Evolutionary conservation across 1,284 basidiomycete species (phyloP).

Genomic region (Rhodotorula sp.): DNA sequence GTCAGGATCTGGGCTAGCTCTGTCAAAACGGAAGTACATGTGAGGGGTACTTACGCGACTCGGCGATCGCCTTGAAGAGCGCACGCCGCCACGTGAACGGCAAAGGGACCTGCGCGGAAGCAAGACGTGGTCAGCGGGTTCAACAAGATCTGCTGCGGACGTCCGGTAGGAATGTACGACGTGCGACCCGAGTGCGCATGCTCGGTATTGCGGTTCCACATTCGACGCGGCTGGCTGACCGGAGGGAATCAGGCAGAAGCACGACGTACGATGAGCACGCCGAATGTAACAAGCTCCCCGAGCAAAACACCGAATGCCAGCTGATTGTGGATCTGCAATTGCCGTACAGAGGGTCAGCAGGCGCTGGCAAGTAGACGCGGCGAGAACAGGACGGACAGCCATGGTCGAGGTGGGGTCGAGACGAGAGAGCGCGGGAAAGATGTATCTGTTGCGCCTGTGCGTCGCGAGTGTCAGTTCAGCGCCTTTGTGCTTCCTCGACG

Average conservation of each 20-base stretch:
- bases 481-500: no score
- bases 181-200: no score
- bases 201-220: neutral
- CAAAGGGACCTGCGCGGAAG: constrained; percentile 44
- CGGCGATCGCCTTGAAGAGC: constrained; percentile 52
- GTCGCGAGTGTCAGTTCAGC: no score
- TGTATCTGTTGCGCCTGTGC: no score
- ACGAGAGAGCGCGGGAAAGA: no score
- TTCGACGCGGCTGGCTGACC: neutral
- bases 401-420: neutral
- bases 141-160: no score
- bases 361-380: rapidly evolving
- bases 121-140: neutral
- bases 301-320: constrained; percentile 33
- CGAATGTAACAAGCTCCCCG: constrained; percentile 31
- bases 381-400: neutral
- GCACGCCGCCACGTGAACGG: constrained; percentile 51
- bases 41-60: constrained; percentile 35
- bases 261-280: constrained; percentile 27
- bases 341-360: neutral
- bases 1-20: neutral
- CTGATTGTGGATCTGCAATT: constrained; percentile 23
- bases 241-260: neutral
- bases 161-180: no score
- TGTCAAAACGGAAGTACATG: no score